A percentile compares a stretch with the other conserved stretches of the same genome.
These are phyloP conservation scores for Candida schatavii DNA, from an alignment of 805 yeast genomes.

Conservation along the genomic window DNA sequence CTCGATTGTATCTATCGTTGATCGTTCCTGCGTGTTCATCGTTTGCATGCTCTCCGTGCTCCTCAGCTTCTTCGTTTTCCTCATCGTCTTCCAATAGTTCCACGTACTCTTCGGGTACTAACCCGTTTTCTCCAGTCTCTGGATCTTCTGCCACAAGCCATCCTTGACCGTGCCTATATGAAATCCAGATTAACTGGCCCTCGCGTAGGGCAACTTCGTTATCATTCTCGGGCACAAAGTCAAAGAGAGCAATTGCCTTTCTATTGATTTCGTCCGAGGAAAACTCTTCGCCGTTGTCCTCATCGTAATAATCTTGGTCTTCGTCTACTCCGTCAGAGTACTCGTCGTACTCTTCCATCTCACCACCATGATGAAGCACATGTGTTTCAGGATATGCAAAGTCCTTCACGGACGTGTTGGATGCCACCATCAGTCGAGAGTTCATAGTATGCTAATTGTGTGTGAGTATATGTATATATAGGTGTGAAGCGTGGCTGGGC, in stretches of 20 bases:
- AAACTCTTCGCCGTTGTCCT: constrained; percentile 8
- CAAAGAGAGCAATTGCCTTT: constrained; percentile 83
- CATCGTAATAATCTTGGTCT: constrained; percentile 11
- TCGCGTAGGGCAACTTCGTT: constrained; percentile 78
- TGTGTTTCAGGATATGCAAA: constrained; percentile 73
- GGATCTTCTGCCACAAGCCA: constrained; percentile 94
- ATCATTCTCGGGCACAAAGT: constrained; percentile 90
- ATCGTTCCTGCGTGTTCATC: constrained; percentile 24
- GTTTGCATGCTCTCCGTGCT: constrained; percentile 27
- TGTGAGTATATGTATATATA: too few species aligned
- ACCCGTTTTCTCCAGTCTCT: constrained; percentile 74
- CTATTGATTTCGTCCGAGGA: constrained; percentile 38
- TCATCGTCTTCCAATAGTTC: constrained; percentile 41
- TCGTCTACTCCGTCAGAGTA: constrained; percentile 7
- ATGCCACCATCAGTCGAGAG: constrained; percentile 10
- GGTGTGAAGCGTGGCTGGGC: too few species aligned
- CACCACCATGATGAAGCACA: constrained; percentile 65
- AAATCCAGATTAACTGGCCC: constrained; percentile 82
- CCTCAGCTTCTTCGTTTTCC: constrained; percentile 15
- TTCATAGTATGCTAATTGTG: not conserved
- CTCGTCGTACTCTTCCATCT: constrained; percentile 5
- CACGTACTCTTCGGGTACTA: constrained; percentile 94
- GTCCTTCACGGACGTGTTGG: constrained; percentile 58
- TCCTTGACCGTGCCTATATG: constrained; percentile 95
- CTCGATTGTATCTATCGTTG: not conserved